phyloP scores from a whole-genome alignment of 805 yeast genomes.

The Sugiyamaella lignohabitans region DNA sequence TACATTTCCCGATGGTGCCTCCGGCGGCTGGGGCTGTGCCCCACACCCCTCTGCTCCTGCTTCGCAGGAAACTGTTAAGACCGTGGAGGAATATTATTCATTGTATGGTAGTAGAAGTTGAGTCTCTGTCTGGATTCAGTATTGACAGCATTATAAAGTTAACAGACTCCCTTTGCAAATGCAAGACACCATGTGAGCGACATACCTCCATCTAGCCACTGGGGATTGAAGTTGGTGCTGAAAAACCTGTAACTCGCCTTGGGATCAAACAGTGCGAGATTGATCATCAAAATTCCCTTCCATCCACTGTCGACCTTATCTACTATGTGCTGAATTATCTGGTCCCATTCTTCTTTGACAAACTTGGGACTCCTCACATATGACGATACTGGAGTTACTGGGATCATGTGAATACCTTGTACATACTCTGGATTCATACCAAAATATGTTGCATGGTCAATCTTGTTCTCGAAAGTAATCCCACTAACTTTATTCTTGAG shows the following conservation, averaged over 20 bases:
- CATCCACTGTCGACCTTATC: constrained; percentile 44
- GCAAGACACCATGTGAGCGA: constrained; percentile 81
- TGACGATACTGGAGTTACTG: constrained; percentile 56
- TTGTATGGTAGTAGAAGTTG: too few relatives aligned
- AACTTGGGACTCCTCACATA: constrained; percentile 45
- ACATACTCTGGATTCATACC: constrained; percentile 59
- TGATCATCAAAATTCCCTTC: constrained; percentile 65
- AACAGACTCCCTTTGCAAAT: constrained; percentile 28
- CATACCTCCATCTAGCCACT: constrained; percentile 74
- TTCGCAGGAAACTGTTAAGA: too few relatives aligned
- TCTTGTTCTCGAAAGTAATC: constrained; percentile 64
- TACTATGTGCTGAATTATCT: constrained; percentile 38
- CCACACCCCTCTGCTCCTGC: too few relatives aligned
- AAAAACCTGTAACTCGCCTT: constrained; percentile 54
- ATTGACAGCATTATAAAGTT: too few relatives aligned
- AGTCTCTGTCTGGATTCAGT: too few relatives aligned
- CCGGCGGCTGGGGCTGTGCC: too few relatives aligned
- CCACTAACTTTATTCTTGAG: constrained; percentile 61
- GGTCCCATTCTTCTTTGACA: constrained; percentile 54
- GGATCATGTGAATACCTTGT: constrained; percentile 78
- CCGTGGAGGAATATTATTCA: too few relatives aligned
- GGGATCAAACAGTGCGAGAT: constrained; percentile 71
- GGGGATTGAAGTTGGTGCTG: constrained; percentile 44
- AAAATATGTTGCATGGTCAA: constrained; percentile 68
- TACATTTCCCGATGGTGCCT: too few relatives aligned